Percentiles rank a stretch among this genome's conserved stretches.
Conservation (phyloP, 1,284 basidiomycete genomes). For the Cronartium quercuum region DNA sequence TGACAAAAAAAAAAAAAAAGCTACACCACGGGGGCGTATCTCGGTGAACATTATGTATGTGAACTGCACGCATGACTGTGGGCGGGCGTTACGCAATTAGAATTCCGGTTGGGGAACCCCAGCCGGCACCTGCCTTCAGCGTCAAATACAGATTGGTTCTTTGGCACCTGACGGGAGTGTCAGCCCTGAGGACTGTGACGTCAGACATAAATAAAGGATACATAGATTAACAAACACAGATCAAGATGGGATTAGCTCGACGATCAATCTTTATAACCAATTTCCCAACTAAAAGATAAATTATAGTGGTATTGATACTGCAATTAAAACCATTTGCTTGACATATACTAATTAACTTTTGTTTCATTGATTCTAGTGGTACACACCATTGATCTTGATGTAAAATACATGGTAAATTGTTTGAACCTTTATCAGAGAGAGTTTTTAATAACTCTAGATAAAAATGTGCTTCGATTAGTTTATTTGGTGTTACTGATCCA, state of each 20-base stretch:
- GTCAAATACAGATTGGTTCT: too few species aligned
- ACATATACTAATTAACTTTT: constrained; percentile 3
- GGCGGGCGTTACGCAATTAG: too few species aligned
- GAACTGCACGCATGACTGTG: too few species aligned
- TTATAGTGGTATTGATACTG: constrained; percentile 18
- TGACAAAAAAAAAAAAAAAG: too few species aligned
- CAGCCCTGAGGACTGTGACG: too few species aligned
- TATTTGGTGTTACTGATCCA: constrained; percentile 5
- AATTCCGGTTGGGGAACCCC: too few species aligned
- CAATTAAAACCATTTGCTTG: not conserved
- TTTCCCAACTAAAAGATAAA: constrained; percentile 38
- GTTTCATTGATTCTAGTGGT: constrained; percentile 17
- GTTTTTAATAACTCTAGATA: constrained; percentile 23
- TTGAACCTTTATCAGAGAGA: not conserved
- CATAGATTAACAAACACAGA: constrained; percentile 25
- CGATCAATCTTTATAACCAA: constrained; percentile 32
- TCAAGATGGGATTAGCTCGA: constrained; percentile 21
- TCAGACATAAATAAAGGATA: not conserved
- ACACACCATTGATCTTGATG: constrained; percentile 32
- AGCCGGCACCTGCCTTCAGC: too few species aligned
- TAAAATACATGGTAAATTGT: not conserved
- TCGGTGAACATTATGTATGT: too few species aligned
- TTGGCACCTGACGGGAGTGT: too few species aligned
- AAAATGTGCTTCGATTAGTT: constrained; percentile 37
- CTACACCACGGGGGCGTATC: too few species aligned